Base-by-base conservation (phyloP, 169 alveolate genomes). In the Perkinsus marinus region DNA sequence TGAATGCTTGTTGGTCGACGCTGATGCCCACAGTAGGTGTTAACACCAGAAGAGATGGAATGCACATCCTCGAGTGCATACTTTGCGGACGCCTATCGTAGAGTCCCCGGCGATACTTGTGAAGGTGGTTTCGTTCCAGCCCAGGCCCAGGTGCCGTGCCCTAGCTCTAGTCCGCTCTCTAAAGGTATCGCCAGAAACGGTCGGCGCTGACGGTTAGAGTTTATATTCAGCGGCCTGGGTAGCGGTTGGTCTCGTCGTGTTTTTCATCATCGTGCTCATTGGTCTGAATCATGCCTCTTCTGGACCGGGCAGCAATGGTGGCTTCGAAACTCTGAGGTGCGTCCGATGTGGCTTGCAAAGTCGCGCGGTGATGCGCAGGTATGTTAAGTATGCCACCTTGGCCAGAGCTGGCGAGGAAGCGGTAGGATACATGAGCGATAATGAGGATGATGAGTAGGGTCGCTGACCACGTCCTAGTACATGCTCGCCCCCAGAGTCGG, bases 61-160 rank as follows among this genome's bases (percentile, higher is more conserved):
- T 95, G 97, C 93, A 95, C 96, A 3, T 93, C 96, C 39, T 93
- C 96, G 46, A 91, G 95, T 43, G 93, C 91, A 91, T 95, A 95
- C 95, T 95, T 93, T 90, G 93, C 97, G 68, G 94, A 95, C 68
- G 98, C 98, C 13, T 98, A 98, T 93, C 96, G 99, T 92, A 98
- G 96, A 94, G 96, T 98, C 26, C 99, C 99, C 38, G 99, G 99
- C 36, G 98, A 98, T 94, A 94, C 94, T 26, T 98, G 99, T 91
- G 94, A 92, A 41, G 98, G 98, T 37, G 99, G 99, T 0, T 96
- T 97, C 97, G 92, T 93, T 38, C 98, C 98, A 68, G 95, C 94
- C 39, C 94, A 94, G 69, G 97, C 96, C 0, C 96, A 97, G 34
- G 97, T 96, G 38, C 97, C 98, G 39, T 96, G 98, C 90, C 98